Evolutionary conservation across 352 stramenopile genomes (phyloP).

Genomic region (Phytophthora tubulina): DNA sequence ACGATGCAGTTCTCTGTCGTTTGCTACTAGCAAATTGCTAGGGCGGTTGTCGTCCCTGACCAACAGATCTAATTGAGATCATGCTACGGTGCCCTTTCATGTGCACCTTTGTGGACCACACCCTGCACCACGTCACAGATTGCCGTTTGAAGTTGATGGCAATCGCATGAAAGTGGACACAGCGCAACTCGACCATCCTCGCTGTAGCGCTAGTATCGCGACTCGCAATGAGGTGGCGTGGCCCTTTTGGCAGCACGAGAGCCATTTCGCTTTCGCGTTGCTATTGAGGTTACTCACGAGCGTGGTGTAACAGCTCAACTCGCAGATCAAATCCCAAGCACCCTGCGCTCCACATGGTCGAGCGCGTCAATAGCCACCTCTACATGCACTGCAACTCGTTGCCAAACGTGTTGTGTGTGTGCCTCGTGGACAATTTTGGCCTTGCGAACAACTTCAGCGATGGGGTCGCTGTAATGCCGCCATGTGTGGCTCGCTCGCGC

Average conservation of each 20-base stretch:
- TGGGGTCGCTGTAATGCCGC: constrained; percentile 27
- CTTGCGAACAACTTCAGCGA: constrained; percentile 7
- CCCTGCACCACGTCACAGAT: constrained; percentile 24
- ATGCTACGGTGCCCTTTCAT: constrained; percentile 10
- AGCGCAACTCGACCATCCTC: too few relatives aligned
- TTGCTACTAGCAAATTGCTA: background rate
- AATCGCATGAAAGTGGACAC: too few relatives aligned
- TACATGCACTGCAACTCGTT: constrained; percentile 23
- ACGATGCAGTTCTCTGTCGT: background rate
- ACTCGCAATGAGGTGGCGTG: background rate
- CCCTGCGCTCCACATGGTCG: constrained; percentile 17
- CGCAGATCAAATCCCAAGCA: constrained; percentile 30
- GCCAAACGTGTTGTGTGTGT: constrained; percentile 11
- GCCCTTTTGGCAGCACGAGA: constrained; percentile 32
- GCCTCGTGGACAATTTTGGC: constrained; percentile 13
- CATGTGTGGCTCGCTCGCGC: constrained; percentile 9
- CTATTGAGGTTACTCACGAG: constrained; percentile 27
- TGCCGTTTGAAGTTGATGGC: background rate
- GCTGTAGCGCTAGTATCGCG: background rate
- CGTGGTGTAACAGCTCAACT: constrained; percentile 19
- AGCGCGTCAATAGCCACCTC: background rate
- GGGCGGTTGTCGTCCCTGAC: background rate
- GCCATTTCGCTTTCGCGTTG: constrained; percentile 24
- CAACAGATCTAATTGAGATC: background rate
- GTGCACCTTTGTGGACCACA: constrained; percentile 22